phyloP scores from a whole-genome alignment of 352 stramenopile genomes.

The Aphanomyces astaci region DNA sequence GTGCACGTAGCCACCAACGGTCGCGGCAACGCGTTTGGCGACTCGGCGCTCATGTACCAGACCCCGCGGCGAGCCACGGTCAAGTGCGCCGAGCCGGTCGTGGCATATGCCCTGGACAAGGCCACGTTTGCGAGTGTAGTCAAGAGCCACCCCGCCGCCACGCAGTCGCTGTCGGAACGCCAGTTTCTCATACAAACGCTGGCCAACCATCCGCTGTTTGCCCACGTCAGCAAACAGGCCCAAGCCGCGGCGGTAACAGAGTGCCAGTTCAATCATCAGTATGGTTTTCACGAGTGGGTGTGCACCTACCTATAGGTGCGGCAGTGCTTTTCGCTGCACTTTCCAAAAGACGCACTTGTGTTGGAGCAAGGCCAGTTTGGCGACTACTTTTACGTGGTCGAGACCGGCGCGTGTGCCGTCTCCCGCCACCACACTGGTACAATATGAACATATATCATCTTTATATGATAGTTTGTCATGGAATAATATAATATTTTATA shows the following conservation, averaged over 20 bases:
- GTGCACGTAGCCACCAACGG: slow-evolving; percentile 77
- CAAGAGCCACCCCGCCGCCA: slow-evolving; percentile 48
- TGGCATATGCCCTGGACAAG: slow-evolving; percentile 77
- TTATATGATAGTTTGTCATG: not conserved
- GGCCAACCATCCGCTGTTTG: slow-evolving; percentile 66
- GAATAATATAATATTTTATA: too few species aligned
- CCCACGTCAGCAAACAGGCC: slow-evolving; percentile 58
- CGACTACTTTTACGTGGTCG: slow-evolving; percentile 83
- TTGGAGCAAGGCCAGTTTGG: slow-evolving; percentile 70
- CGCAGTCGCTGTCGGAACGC: slow-evolving; percentile 71
- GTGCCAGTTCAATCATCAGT: not conserved
- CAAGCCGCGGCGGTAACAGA: slow-evolving; percentile 56
- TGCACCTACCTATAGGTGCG: too few species aligned
- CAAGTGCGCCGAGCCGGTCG: slow-evolving; percentile 28
- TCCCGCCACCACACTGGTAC: slow-evolving; percentile 51
- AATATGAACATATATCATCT: not conserved
- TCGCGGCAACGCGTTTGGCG: slow-evolving; percentile 64
- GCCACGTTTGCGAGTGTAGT: slow-evolving; percentile 49
- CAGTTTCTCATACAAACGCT: slow-evolving; percentile 62
- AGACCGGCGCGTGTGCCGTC: slow-evolving; percentile 68
- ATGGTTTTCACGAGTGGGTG: too few species aligned
- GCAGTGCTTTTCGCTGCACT: slow-evolving; percentile 71
- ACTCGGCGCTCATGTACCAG: slow-evolving; percentile 79
- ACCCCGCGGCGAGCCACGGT: slow-evolving; percentile 67
- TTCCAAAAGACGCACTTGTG: slow-evolving; percentile 51